Conservation (phyloP, 129 eudicot genomes). For the Artemisia annua region DNA sequence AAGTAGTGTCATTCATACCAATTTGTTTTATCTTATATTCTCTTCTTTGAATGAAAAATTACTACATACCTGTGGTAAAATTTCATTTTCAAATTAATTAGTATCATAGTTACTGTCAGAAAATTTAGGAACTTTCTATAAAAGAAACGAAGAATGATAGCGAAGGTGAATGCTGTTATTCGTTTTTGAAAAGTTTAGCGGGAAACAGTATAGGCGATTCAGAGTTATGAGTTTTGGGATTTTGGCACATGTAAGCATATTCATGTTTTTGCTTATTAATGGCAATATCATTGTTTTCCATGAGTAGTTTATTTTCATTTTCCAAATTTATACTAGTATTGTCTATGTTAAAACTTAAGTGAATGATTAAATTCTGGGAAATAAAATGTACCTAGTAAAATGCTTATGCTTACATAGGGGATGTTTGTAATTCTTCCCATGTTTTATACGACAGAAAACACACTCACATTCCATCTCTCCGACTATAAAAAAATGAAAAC, state of each 20-base stretch:
- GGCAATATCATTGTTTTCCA: background rate
- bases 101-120: background rate
- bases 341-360: too few relatives aligned
- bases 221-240: background rate
- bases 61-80: background rate
- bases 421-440: too few relatives aligned
- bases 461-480: too few relatives aligned
- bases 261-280: background rate
- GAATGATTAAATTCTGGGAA: too few relatives aligned
- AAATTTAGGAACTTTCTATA: constrained; percentile 4
- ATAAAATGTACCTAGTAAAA: too few relatives aligned
- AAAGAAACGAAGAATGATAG: background rate
- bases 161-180: constrained; percentile 12
- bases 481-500: too few relatives aligned
- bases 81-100: constrained; percentile 12
- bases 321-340: background rate
- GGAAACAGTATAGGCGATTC: constrained; percentile 13
- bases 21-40: background rate
- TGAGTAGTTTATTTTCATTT: background rate
- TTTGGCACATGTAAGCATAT: background rate
- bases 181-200: constrained; percentile 18
- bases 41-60: background rate
- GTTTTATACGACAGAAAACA: too few relatives aligned
- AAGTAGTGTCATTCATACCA: constrained; percentile 13
- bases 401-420: too few relatives aligned